These are phyloP conservation scores for Esteya vermicola DNA, from an alignment of 2,329 filamentous ascomycete species.

Conservation along the genomic window DNA sequence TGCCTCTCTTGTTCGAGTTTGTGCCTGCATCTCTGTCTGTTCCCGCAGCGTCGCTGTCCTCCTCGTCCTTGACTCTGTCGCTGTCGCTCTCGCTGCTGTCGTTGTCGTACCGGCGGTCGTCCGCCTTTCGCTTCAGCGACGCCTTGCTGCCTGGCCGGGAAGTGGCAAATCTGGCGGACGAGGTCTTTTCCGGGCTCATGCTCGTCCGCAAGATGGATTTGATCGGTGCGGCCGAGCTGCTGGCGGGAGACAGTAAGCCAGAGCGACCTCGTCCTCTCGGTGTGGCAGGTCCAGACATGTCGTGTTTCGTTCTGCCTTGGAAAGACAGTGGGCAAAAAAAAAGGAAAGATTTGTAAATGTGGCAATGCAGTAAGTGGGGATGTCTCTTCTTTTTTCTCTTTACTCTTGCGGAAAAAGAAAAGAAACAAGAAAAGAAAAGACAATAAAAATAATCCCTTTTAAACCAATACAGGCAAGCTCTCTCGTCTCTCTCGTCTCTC, in stretches of 20 bases:
- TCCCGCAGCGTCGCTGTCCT: not conserved
- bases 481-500: too few species aligned
- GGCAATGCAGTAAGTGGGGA: too few species aligned
- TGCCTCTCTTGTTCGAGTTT: conserved; percentile 9
- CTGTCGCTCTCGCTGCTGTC: conserved; percentile 2
- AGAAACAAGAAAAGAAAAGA: too few species aligned
- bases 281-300: not conserved
- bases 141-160: not conserved
- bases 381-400: too few species aligned
- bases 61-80: not conserved
- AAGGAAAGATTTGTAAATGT: too few species aligned
- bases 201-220: conserved; percentile 9
- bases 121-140: conserved; percentile 5
- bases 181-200: not conserved
- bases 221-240: conserved; percentile 1
- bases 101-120: conserved; percentile 2
- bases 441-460: too few species aligned
- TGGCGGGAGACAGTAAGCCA: not conserved
- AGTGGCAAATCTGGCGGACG: not conserved
- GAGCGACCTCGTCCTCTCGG: not conserved
- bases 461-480: too few species aligned
- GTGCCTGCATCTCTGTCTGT: too few species aligned
- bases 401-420: too few species aligned
- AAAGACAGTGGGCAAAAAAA: too few species aligned
- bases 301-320: too few species aligned